Evolutionary conservation across 768 basidiomycete species (phyloP).

Genomic region (Postia placenta): DNA sequence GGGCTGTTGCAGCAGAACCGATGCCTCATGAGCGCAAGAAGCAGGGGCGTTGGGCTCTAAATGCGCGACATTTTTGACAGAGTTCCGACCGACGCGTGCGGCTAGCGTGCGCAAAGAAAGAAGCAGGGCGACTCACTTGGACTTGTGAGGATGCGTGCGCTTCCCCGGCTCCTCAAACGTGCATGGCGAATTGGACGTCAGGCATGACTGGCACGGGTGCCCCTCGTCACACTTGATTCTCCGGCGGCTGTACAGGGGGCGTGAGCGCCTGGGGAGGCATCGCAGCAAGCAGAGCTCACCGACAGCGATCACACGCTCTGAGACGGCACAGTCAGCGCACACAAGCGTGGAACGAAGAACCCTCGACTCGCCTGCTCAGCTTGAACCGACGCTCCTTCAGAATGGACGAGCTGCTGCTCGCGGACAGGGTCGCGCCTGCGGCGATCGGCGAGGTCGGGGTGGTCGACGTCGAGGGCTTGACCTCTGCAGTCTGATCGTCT

Average conservation of each 20-base stretch:
- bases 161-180: slow-evolving; percentile 88
- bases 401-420: slow-evolving; percentile 14
- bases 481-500: slow-evolving; percentile 2
- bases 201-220: slow-evolving; percentile 82
- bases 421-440: no score
- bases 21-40: no score
- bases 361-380: slow-evolving; percentile 58
- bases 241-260: slow-evolving; percentile 48
- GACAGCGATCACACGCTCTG: slow-evolving; percentile 88
- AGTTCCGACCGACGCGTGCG: no score
- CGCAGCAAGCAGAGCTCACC: slow-evolving; percentile 43
- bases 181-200: slow-evolving; percentile 76
- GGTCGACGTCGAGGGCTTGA: slow-evolving; percentile 1
- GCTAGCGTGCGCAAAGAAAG: not conserved
- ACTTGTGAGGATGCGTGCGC: slow-evolving; percentile 81
- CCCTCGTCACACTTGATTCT: slow-evolving; percentile 88
- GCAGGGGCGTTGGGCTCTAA: no score
- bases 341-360: not conserved
- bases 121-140: slow-evolving; percentile 53
- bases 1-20: no score
- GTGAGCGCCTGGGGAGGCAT: slow-evolving; percentile 1
- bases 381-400: slow-evolving; percentile 84
- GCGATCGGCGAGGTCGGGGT: not conserved
- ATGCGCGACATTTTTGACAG: no score
- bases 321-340: slow-evolving; percentile 4